Evolutionary conservation across 352 stramenopile species (phyloP).

Genomic region (Phytopythium helicoides): DNA sequence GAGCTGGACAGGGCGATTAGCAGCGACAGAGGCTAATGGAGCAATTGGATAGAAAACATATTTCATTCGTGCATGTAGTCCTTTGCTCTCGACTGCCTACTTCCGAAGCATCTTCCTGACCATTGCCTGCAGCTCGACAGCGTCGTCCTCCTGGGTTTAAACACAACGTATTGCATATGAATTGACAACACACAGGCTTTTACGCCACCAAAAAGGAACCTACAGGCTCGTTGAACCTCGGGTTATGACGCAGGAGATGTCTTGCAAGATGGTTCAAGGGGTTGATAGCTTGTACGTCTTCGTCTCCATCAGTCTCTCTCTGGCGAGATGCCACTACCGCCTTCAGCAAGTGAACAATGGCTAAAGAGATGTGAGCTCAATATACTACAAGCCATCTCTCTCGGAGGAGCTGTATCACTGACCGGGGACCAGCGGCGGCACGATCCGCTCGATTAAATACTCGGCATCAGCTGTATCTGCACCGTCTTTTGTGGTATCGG

Average conservation of each 20-base stretch:
- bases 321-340: conserved; percentile 38
- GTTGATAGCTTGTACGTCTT: conserved; percentile 34
- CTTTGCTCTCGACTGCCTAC: too few species aligned
- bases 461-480: conserved; percentile 36
- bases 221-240: conserved; percentile 47
- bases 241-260: conserved; percentile 67
- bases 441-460: conserved; percentile 50
- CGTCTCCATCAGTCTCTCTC: conserved; percentile 34
- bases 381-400: neutral
- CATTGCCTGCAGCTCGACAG: conserved; percentile 31
- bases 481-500: conserved; percentile 24
- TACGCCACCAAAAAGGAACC: conserved; percentile 4
- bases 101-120: conserved; percentile 31
- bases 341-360: conserved; percentile 53
- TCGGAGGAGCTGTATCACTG: neutral
- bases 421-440: conserved; percentile 61
- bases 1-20: neutral
- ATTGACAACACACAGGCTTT: neutral
- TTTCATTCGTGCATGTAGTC: neutral
- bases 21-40: neutral
- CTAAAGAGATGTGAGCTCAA: conserved; percentile 12
- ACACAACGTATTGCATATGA: neutral
- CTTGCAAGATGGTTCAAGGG: conserved; percentile 65
- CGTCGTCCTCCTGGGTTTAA: conserved; percentile 21
- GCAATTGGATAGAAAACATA: neutral